Evolutionary conservation across 2,329 filamentous ascomycete species (phyloP).

Genomic region (Cladorrhinum sp.): DNA sequence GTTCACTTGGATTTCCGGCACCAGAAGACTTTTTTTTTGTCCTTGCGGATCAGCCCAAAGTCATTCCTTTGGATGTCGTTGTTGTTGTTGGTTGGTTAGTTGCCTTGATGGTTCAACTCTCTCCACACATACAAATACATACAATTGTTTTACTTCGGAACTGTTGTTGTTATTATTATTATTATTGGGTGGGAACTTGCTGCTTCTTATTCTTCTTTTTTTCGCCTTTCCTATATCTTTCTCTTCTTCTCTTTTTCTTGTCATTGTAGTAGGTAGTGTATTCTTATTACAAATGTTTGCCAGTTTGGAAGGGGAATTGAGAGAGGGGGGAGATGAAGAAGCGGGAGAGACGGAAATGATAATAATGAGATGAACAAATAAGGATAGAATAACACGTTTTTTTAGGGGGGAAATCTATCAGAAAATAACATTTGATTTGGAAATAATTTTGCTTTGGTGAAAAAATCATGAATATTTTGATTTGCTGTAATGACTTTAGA

Average conservation of each 20-base stretch:
- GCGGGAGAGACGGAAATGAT: background rate
- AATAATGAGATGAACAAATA: background rate
- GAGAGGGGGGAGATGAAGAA: background rate
- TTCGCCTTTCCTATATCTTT: background rate
- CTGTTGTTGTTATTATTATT: background rate
- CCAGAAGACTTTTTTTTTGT: background rate
- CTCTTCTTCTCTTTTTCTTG: constrained; percentile 4
- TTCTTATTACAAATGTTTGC: background rate
- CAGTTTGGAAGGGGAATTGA: background rate
- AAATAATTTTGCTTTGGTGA: no score
- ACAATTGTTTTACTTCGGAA: background rate
- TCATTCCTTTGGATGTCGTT: background rate
- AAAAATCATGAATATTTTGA: no score
- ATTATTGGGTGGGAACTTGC: background rate
- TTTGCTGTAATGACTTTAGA: no score
- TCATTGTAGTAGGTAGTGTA: background rate
- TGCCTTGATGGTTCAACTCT: background rate
- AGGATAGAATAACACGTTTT: background rate
- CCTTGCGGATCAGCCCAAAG: background rate
- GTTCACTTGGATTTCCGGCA: background rate
- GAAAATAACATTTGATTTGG: background rate
- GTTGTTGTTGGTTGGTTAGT: background rate
- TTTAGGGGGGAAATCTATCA: background rate
- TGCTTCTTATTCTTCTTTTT: background rate
- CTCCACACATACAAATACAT: background rate